phyloP scores from a whole-genome alignment of 306 rosid species.

The Citrullus colocynthis region DNA sequence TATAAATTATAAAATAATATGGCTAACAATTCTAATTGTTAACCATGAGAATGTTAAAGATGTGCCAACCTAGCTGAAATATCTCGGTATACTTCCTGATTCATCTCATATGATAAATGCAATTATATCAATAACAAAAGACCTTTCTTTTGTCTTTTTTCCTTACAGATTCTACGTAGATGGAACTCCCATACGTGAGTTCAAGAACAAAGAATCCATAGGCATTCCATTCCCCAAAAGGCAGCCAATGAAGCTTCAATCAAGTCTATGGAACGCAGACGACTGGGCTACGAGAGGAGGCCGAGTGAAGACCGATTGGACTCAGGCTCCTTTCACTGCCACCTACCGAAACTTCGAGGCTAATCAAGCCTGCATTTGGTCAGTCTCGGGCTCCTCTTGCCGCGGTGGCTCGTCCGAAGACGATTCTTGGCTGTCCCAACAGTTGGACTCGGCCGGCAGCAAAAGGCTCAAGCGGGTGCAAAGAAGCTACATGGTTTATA shows the following conservation, averaged over 20 bases:
- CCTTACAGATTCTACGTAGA: conserved; percentile 38
- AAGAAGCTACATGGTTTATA: conserved; percentile 51
- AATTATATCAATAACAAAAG: no score
- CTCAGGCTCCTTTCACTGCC: conserved; percentile 46
- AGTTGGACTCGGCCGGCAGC: conserved; percentile 27
- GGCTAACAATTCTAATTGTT: no score
- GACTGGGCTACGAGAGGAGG: conserved; percentile 82
- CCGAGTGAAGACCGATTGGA: conserved; percentile 60
- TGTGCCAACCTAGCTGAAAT: no score
- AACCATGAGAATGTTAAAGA: no score
- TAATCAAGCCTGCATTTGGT: conserved; percentile 38
- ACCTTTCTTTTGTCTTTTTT: background rate
- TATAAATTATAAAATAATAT: no score
- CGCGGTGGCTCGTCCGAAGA: conserved; percentile 11
- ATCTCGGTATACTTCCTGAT: no score
- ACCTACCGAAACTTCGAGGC: conserved; percentile 37
- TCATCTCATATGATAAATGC: no score
- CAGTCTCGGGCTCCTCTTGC: conserved; percentile 31
- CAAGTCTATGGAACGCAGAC: conserved; percentile 62
- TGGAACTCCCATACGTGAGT: conserved; percentile 66
- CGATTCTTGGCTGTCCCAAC: conserved; percentile 28
- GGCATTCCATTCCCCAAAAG: conserved; percentile 44
- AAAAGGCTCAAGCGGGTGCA: conserved; percentile 47
- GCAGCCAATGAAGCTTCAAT: conserved; percentile 44
- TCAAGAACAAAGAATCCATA: conserved; percentile 37